phyloP scores from a whole-genome alignment of 129 eudicot genomes.

The Smallanthus sonchifolius region DNA sequence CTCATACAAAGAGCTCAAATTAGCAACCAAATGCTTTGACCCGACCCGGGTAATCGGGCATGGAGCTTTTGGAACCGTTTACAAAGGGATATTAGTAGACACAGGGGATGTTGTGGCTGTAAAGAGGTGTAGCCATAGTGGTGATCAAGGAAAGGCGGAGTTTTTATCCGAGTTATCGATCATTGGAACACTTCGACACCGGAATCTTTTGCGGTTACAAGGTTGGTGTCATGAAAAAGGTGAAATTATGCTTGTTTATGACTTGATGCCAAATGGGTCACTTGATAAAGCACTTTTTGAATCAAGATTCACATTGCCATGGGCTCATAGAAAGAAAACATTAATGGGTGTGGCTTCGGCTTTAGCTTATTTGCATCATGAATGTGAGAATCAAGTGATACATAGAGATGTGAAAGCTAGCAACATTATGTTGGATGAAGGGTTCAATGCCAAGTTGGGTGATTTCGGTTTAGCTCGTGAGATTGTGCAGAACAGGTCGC shows the following conservation, averaged over 20 bases:
- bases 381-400: conserved; percentile 81
- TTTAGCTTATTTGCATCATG: conserved; percentile 82
- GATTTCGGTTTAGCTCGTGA: conserved; percentile 87
- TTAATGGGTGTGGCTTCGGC: conserved; percentile 84
- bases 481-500: conserved; percentile 70
- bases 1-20: conserved; percentile 66
- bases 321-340: conserved; percentile 65
- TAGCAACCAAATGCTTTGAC: conserved; percentile 65
- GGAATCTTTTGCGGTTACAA: conserved; percentile 73
- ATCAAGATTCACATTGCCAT: conserved; percentile 52
- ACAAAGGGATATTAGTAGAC: conserved; percentile 56
- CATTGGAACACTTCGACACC: conserved; percentile 81
- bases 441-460: conserved; percentile 75
- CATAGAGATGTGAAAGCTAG: conserved; percentile 86
- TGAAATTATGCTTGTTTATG: conserved; percentile 74
- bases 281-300: conserved; percentile 86
- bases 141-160: conserved; percentile 73
- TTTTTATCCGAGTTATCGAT: conserved; percentile 81
- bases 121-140: conserved; percentile 68
- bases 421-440: conserved; percentile 85
- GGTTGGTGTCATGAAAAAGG: conserved; percentile 97
- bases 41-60: conserved; percentile 62
- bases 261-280: conserved; percentile 88
- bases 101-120: conserved; percentile 74
- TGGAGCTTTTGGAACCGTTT: conserved; percentile 95